These are phyloP conservation scores for Kwoniella dejecticola DNA, from an alignment of 768 basidiomycete genomes.

Conservation along the genomic window DNA sequence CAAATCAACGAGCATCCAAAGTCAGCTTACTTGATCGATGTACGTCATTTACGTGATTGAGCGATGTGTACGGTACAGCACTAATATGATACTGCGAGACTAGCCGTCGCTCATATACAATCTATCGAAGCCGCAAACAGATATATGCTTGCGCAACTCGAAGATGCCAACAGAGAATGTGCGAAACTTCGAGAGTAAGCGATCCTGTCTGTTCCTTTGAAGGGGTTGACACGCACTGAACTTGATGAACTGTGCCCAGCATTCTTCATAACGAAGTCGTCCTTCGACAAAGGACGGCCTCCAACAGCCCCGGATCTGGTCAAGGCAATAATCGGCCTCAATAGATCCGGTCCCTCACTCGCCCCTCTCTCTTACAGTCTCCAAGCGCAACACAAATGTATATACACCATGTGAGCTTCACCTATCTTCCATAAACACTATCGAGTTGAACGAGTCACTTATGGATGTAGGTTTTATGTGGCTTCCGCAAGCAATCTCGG, in stretches of 20 bases:
- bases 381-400: background rate
- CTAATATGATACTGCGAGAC: background rate
- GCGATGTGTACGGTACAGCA: background rate
- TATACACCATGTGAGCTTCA: background rate
- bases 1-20: conserved; percentile 92
- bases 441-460: too few species aligned
- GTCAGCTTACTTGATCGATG: conserved; percentile 84
- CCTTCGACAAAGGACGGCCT: conserved; percentile 10
- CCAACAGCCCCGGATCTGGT: conserved; percentile 10
- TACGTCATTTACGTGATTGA: conserved; percentile 55
- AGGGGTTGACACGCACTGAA: too few species aligned
- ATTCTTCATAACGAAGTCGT: conserved; percentile 17
- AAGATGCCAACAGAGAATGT: conserved; percentile 14
- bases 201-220: too few species aligned
- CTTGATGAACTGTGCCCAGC: too few species aligned
- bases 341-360: background rate
- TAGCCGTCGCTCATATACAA: conserved; percentile 81
- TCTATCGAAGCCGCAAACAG: conserved; percentile 65
- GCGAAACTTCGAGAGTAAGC: conserved; percentile 34
- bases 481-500: too few species aligned
- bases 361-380: background rate
- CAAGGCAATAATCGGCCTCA: conserved; percentile 2
- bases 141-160: conserved; percentile 24
- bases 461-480: too few species aligned
- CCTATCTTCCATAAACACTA: background rate